Percentiles rank a stretch among this genome's conserved stretches.
Conservation (phyloP, 2,329 filamentous ascomycete species). For the Cryphonectria radicalis region DNA sequence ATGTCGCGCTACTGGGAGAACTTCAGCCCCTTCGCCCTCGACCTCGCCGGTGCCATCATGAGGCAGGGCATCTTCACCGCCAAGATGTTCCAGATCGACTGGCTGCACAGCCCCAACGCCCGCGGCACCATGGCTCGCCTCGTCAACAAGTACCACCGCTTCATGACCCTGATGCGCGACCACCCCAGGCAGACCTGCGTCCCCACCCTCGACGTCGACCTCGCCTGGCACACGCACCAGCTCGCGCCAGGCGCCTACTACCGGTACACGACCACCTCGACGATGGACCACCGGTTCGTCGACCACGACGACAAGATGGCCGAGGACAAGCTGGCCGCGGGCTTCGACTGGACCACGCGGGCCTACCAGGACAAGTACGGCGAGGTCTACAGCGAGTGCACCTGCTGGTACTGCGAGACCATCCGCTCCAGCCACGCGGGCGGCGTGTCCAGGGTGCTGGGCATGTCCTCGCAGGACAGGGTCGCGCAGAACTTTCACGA, state of each 20-base stretch:
- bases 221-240: constrained; percentile 83
- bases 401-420: constrained; percentile 84
- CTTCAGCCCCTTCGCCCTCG: constrained; percentile 64
- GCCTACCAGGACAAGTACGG: constrained; percentile 67
- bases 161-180: constrained; percentile 61
- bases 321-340: constrained; percentile 63
- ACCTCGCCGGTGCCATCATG: constrained; percentile 67
- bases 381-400: constrained; percentile 76
- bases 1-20: constrained; percentile 75
- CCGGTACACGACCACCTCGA: constrained; percentile 52
- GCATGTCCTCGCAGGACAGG: constrained; percentile 50
- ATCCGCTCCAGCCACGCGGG: constrained; percentile 62
- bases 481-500: constrained; percentile 50
- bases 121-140: constrained; percentile 67
- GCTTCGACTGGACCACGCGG: constrained; percentile 75
- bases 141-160: constrained; percentile 67
- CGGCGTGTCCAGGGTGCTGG: constrained; percentile 49
- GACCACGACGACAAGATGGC: constrained; percentile 86
- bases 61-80: constrained; percentile 69
- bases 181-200: constrained; percentile 57
- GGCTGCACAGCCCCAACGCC: constrained; percentile 73
- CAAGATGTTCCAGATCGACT: constrained; percentile 77
- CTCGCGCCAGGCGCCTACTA: constrained; percentile 69
- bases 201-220: constrained; percentile 74
- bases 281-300: constrained; percentile 58